Evolutionary conservation across 1,284 basidiomycete genomes (phyloP), one percentile per base, ranked within the genome.

Genomic region (Phlebopus sp.): DNA sequence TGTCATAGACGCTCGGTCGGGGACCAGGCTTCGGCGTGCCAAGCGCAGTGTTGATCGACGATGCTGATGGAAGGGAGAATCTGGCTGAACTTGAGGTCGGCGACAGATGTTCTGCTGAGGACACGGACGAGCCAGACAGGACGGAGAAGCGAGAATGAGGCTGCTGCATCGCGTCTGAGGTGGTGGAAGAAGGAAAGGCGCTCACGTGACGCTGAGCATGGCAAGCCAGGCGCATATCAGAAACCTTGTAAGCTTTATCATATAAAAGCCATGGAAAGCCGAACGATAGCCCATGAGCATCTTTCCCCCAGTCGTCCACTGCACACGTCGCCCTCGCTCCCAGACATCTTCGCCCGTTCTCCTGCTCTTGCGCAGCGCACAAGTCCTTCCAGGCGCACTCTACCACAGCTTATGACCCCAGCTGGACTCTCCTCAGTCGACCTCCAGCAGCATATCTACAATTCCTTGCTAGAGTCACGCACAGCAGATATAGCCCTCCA

Each of bases 1-100:
- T 76, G 58, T 96, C 92, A 68, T 94, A 89, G 50, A 96, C 90
- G 55, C 78, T 87, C 6, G 84, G 81, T 11, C 82, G 76, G 34
- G 64, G 59, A 4, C 54, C 47, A 2, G 75, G 67, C 55, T 74
- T 81, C 31, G 70, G 65, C 5, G 69, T 60, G 15, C 59, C 58
- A 42, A 69, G 56, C 5, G 72, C 62, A 2, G 72, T 72, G 44
- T 70, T 69, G 46, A 77, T 73, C 32, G 79, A 77, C 4, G 79
- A 75, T 4, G 73, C 70, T 2, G 81, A 75, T 1, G 84, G 79
- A 4, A 86, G 68, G 7, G 86, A 87, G 68, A 86, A 88, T 32
- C 86, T 76, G 1, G 81, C 74, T 0, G 84, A 79, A 13, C 75
- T 76, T 0, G 76, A 68, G 3, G 81, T 78, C 1, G 85, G 79